phyloP scores from a whole-genome alignment of 1,139 yeast species.

The Pichia kudriavzevii region DNA sequence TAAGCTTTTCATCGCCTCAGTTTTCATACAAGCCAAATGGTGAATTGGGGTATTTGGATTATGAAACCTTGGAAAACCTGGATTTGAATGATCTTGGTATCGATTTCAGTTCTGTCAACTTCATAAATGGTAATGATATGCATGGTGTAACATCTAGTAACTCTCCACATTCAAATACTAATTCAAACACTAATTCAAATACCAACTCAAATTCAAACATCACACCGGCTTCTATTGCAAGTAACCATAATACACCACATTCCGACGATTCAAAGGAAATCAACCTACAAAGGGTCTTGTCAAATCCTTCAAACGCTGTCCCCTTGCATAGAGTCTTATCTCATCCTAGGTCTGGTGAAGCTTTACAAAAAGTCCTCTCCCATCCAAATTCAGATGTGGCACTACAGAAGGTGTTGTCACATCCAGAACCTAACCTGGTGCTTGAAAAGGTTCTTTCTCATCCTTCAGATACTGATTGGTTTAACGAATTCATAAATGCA shows the following conservation, averaged over 20 bases:
- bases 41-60: slow-evolving; percentile 23
- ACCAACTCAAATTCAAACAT: no score
- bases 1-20: slow-evolving; percentile 78
- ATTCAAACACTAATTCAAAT: not conserved
- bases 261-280: slow-evolving; percentile 7
- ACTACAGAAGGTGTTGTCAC: slow-evolving; percentile 17
- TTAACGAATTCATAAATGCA: slow-evolving; percentile 56
- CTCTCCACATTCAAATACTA: not conserved
- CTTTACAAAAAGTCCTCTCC: slow-evolving; percentile 16
- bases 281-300: slow-evolving; percentile 14
- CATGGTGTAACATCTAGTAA: not conserved
- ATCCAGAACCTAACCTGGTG: slow-evolving; percentile 15
- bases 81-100: slow-evolving; percentile 33
- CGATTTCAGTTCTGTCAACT: slow-evolving; percentile 12
- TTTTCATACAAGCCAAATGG: slow-evolving; percentile 27
- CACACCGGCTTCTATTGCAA: no score
- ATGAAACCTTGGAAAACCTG: slow-evolving; percentile 23
- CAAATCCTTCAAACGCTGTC: slow-evolving; percentile 15
- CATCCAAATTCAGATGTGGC: slow-evolving; percentile 18
- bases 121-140: slow-evolving; percentile 2
- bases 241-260: no score
- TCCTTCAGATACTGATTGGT: slow-evolving; percentile 41
- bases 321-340: slow-evolving; percentile 17
- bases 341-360: slow-evolving; percentile 16
- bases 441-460: slow-evolving; percentile 15